These are phyloP conservation scores for Plasmopara muralis DNA, from an alignment of 352 stramenopile species.

Conservation along the genomic window DNA sequence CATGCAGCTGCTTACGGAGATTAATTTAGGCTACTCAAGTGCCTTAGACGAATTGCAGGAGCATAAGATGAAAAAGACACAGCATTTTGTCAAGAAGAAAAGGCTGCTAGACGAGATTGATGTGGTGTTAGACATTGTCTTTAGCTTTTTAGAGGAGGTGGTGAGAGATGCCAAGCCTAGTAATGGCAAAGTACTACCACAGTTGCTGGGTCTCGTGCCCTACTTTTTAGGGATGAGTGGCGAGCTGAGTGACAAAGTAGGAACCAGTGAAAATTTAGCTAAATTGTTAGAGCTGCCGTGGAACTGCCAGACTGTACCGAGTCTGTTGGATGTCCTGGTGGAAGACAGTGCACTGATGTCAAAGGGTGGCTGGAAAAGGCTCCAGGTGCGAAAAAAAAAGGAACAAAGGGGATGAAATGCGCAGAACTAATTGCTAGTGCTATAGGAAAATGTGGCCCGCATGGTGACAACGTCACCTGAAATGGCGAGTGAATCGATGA, in stretches of 20 bases:
- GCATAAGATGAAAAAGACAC: conserved; percentile 1
- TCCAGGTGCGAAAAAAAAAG: conserved; percentile 34
- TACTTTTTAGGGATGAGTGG: conserved; percentile 42
- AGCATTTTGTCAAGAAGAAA: conserved; percentile 7
- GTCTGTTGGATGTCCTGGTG: conserved; percentile 52
- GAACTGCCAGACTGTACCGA: conserved; percentile 39
- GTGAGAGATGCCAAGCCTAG: conserved; percentile 20
- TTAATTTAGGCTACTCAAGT: conserved; percentile 56
- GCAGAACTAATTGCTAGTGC: background rate
- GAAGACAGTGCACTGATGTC: conserved; percentile 43
- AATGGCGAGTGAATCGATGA: conserved; percentile 44
- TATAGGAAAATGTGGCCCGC: conserved; percentile 37
- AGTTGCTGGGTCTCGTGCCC: conserved; percentile 55
- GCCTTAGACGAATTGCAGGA: conserved; percentile 31
- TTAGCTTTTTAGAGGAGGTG: conserved; percentile 46
- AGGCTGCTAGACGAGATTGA: conserved; percentile 44
- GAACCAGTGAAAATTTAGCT: conserved; percentile 37
- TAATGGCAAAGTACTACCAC: conserved; percentile 38
- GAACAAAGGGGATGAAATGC: background rate
- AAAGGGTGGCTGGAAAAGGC: conserved; percentile 36
- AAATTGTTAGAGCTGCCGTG: conserved; percentile 65
- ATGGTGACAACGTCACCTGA: conserved; percentile 35
- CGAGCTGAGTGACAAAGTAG: conserved; percentile 17
- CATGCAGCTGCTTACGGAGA: conserved; percentile 72
- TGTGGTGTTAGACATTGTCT: conserved; percentile 45